phyloP scores from a whole-genome alignment of 768 basidiomycete species.

The Serpula lacrymans region DNA sequence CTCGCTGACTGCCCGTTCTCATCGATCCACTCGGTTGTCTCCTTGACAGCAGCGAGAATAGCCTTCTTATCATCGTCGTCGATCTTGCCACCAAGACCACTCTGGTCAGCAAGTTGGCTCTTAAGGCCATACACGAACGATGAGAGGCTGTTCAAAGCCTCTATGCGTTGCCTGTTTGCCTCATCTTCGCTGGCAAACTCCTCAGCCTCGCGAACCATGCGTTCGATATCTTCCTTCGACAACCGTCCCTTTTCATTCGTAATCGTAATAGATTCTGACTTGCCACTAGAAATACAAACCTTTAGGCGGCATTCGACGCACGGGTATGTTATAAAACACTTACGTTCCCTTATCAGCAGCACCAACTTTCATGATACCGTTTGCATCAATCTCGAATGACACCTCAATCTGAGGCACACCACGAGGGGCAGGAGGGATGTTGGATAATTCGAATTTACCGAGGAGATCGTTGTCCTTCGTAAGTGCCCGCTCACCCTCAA shows the following conservation, averaged over 20 bases:
- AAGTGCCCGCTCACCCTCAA: constrained; percentile 93
- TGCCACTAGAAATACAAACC: constrained; percentile 52
- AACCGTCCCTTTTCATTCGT: constrained; percentile 96
- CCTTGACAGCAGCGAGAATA: constrained; percentile 78
- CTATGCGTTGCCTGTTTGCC: constrained; percentile 77
- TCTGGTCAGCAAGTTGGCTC: constrained; percentile 79
- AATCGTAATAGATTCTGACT: constrained; percentile 88
- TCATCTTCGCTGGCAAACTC: constrained; percentile 82
- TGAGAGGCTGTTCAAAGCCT: constrained; percentile 79
- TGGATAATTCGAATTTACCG: constrained; percentile 91
- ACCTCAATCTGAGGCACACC: constrained; percentile 98
- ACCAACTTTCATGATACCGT: constrained; percentile 92
- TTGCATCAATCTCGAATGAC: constrained; percentile 92
- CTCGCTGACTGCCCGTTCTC: constrained; percentile 71
- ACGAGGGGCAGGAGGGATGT: constrained; percentile 93
- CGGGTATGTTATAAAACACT: constrained; percentile 22
- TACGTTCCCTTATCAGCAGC: constrained; percentile 94
- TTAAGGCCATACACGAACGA: constrained; percentile 85
- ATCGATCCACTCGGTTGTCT: constrained; percentile 90
- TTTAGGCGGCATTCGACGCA: not conserved
- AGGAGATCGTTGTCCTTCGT: constrained; percentile 99
- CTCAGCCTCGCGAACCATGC: constrained; percentile 94
- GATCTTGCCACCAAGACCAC: constrained; percentile 89
- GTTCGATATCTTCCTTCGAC: constrained; percentile 86
- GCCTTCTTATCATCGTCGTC: constrained; percentile 80